Evolutionary conservation across 2,329 filamentous ascomycete species (phyloP), one percentile per base, ranked within the genome.

Genomic region (Penicillium sclerotigenum): DNA sequence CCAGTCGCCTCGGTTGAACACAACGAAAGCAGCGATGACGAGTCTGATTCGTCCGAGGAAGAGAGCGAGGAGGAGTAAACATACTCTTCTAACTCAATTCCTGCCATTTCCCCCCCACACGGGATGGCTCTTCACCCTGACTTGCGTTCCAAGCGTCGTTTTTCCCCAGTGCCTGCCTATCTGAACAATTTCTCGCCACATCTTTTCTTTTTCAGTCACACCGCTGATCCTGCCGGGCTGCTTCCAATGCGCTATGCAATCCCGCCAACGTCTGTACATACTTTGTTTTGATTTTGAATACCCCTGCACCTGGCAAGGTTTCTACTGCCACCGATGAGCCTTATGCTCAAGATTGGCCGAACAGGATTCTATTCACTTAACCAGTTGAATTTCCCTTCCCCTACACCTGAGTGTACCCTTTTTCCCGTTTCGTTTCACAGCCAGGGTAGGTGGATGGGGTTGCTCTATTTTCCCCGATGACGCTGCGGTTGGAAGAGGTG

Each of bases 21-120:
- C 50, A 73, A 70, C 37, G 76, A 78, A 52, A 77, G 75, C 59
- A 79, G 77, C 59, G 77, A 71, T 48, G 69, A 77, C 52, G 78
- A 77, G 36, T 76, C 77, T 47, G 77, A 78, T 61, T 76, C 77
- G 57, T 76, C 76, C 18, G 64, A 63, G 29, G 77, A 79, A 54
- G 78, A 80, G 66, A 79, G 77, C 57, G 78, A 79, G 60, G 77
- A 80, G 61, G 78, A 80, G 69, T 80, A 72, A 68, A 63, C 13
- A 34, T 20, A 34, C 48, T 60, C 42, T 38, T 46, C 20, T 18
- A 16, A 37, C 31, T 45, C 29, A 29, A 45, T 47, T 47, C 36
- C 28, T 38, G 38, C 47, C 16, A 29, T 40, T 45, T 47, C 36
- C 10, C 24, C 31, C 31, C 28, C 18, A 26, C 36, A 31, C 29